Evolutionary conservation across 306 rosid species (phyloP), one percentile per base, ranked within the genome.

Genomic region (Casuarina cunninghamiana): DNA sequence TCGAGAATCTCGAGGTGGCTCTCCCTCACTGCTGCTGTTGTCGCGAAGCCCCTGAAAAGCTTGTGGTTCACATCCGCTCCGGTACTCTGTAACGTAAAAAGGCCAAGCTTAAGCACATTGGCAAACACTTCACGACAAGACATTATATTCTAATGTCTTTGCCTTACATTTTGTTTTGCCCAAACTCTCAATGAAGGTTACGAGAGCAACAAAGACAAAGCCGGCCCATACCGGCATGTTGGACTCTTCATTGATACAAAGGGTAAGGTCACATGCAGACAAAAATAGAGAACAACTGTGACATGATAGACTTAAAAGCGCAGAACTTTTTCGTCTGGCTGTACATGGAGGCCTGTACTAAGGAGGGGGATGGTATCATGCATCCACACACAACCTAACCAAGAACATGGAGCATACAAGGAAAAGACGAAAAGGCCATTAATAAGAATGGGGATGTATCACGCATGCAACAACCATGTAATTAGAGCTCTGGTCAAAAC

Each of bases 41-140:
- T 89, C 69, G 97, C 91, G 68, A 90, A 94, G 76, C 98, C 98
- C 84, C 90, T 82, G 78, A 92, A 94, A 74, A 94, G 95, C 79
- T 90, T 90, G 83, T 94, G 98, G 84, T 94, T 94, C 73, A 90
- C 94, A 79, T 90, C 97, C 75, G 97, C 98, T 84, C 98, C 95
- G 58, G 61, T 71, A 83, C 81, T 79, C 98, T 94, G 86, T 53
- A 76, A 84, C 79, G 77, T 58, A 60, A 71, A 35, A 69, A 41
- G 53, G 42, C 26, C 82, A 69, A 79, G 17, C 50, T 69, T 80
- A 53, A 44, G 78, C 41, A 55, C 60, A 50, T 71, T 21, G 72
- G 68, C 66, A 77, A 77, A 7, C 45, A 37, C 21, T 57, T 62
- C 61, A 12, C 17, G 32, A 41, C 4, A 42, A 69, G 53, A 37